These are phyloP conservation scores for Parietichytrium sp. DNA, from an alignment of 108 stramenopile genomes.

Conservation along the genomic window DNA sequence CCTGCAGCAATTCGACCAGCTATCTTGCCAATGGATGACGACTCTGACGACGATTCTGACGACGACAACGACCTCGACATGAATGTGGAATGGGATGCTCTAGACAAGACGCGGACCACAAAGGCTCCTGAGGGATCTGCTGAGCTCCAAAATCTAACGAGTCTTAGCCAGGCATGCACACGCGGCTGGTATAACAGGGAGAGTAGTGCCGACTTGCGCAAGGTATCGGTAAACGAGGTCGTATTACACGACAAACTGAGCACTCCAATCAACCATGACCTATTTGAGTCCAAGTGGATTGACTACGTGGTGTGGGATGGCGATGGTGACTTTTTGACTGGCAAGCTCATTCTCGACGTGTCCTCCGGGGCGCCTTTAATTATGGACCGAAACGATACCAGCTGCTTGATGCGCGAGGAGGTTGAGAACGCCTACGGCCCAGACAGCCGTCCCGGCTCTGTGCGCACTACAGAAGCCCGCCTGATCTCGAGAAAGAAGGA, in stretches of 20 bases:
- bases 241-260: neutral
- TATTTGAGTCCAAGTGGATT: neutral
- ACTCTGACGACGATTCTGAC: neutral
- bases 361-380: conserved; percentile 19
- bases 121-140: neutral
- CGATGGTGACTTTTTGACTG: neutral
- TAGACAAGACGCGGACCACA: neutral
- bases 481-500: conserved; percentile 4
- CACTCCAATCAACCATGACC: conserved; percentile 21
- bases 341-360: neutral
- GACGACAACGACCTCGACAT: conserved; percentile 8
- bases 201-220: neutral
- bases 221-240: neutral
- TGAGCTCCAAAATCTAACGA: neutral
- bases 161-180: neutral
- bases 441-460: neutral
- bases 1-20: neutral
- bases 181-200: neutral
- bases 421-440: neutral
- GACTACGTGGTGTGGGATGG: neutral
- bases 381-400: neutral
- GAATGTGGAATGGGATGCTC: neutral
- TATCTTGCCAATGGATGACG: neutral
- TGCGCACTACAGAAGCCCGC: neutral
- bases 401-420: conserved; percentile 3